Base-by-base conservation (phyloP, 2,329 filamentous ascomycete genomes). In the Microascus cirrosus region DNA sequence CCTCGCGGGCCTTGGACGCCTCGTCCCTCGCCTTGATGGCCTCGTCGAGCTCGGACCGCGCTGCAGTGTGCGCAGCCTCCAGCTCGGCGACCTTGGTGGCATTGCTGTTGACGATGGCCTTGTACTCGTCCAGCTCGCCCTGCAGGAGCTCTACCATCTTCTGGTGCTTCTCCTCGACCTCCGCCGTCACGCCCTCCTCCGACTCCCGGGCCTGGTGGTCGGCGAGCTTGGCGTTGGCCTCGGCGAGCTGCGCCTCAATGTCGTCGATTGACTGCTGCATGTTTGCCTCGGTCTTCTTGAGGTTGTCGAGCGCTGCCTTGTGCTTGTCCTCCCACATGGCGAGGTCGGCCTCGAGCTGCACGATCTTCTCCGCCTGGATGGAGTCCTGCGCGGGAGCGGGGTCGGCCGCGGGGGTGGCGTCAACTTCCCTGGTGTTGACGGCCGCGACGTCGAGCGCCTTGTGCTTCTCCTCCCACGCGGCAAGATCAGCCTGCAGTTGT, bases 81-180 rank as follows among this genome's bases (percentile, higher is more conserved):
- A 96, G 77, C 62, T 88, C 82, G 2, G 84, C 78, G 34, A 96
- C 84, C 64, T 85, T 89, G 45, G 79, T 68, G 13, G 84, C 77
- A 64, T 92, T 89, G 62, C 76, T 79, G 61, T 81, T 79, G 64
- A 95, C 86, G 42, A 88, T 82, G 3, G 79, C 74, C 72, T 89
- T 92, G 73, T 95, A 91, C 67, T 90, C 85, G 56, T 92, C 84
- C 57, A 96, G 86, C 67, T 95, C 86, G 60, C 73, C 78, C 61
- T 88, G 87, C 50, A 96, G 72, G 52, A 76, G 77, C 39, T 77
- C 73, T 36, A 89, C 73, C 54, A 85, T 73, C 39, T 80, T 76
- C 59, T 85, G 74, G 60, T 89, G 83, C 66, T 80, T 78, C 48
- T 70, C 70, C 39, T 79, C 72, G 2, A 70, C 73, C 60, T 83